These are phyloP conservation scores for Apophysomyces sp. DNA, from an alignment of 371 early-diverging fungal species.

Conservation along the genomic window DNA sequence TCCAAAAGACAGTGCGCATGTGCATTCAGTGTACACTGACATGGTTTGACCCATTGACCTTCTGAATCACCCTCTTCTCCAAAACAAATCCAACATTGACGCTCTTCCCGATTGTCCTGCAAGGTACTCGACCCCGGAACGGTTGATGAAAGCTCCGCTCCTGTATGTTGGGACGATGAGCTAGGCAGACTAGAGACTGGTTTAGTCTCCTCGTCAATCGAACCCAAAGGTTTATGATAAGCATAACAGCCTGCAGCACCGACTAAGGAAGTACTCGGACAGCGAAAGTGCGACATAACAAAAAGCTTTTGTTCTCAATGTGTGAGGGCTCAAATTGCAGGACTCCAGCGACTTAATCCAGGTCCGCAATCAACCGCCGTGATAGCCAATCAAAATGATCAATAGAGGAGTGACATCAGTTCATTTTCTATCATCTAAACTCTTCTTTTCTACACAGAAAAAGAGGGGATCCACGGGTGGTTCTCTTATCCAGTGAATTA, in stretches of 20 bases:
- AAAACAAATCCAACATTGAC: conserved; percentile 59
- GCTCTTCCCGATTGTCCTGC: conserved; percentile 2
- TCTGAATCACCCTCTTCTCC: conserved; percentile 56
- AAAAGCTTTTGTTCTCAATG: no score
- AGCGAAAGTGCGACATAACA: conserved; percentile 32
- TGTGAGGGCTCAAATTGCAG: no score
- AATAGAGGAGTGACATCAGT: no score
- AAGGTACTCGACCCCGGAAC: not conserved
- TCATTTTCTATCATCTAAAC: no score
- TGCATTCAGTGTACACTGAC: conserved; percentile 63
- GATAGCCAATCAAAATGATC: no score
- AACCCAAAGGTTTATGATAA: conserved; percentile 18
- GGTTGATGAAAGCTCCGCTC: not conserved
- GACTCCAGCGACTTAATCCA: no score
- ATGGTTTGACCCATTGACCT: conserved; percentile 64
- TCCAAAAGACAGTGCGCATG: conserved; percentile 68
- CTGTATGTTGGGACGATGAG: not conserved
- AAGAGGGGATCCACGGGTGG: no score
- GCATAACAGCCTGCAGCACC: conserved; percentile 23
- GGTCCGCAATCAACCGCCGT: no score
- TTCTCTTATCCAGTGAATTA: no score
- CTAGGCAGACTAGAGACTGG: not conserved
- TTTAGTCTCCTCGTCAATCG: not conserved
- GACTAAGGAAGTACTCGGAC: conserved; percentile 26
- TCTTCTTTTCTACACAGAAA: no score